A percentile compares a stretch with the other conserved stretches of the same genome.
phyloP scores from a whole-genome alignment of 1,139 yeast species.

The Yamadazyma diddensiae region DNA sequence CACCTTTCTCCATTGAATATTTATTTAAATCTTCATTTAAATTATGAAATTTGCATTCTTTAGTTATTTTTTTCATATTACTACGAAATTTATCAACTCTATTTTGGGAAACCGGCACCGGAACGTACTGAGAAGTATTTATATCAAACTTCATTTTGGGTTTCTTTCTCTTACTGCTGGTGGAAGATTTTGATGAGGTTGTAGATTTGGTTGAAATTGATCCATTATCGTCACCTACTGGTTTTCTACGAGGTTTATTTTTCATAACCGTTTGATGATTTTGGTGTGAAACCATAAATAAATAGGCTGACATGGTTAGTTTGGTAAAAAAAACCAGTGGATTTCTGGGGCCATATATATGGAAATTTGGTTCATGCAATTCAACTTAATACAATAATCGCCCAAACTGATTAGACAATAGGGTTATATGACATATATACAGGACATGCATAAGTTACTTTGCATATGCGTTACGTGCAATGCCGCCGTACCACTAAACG shows the following conservation, averaged over 20 bases:
- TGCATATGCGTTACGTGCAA: not conserved
- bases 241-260: constrained; percentile 2
- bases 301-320: constrained; percentile 15
- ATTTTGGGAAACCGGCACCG: constrained; percentile 14
- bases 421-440: no score
- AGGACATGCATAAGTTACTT: no score
- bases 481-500: not conserved
- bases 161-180: constrained; percentile 2
- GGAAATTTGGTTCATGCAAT: no score
- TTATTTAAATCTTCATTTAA: constrained; percentile 20
- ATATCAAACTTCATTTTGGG: constrained; percentile 12
- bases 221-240: constrained; percentile 7
- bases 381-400: not conserved
- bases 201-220: constrained; percentile 7
- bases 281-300: constrained; percentile 15
- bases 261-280: constrained; percentile 3
- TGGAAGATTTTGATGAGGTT: constrained; percentile 9
- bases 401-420: not conserved
- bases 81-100: constrained; percentile 18
- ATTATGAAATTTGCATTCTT: constrained; percentile 15
- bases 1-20: constrained; percentile 14
- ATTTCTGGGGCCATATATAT: not conserved
- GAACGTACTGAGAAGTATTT: constrained; percentile 10
- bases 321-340: no score
- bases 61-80: constrained; percentile 10